These are phyloP conservation scores for Avicennia marina DNA, from an alignment of 257 asterid species.

Conservation along the genomic window DNA sequence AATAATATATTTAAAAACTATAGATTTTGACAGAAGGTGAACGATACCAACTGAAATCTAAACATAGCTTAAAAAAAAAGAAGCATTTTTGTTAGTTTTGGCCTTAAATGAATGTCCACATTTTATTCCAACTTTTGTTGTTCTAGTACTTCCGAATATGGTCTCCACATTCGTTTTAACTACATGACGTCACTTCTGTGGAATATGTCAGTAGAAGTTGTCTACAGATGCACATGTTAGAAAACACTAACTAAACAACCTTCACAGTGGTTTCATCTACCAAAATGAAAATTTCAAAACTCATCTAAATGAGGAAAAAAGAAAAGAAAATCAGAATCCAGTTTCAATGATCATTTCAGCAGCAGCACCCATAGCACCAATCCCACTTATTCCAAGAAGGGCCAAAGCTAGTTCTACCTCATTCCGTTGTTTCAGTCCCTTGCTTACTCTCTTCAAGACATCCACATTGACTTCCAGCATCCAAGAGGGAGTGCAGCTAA, in stretches of 20 bases:
- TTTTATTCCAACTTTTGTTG: too few species aligned
- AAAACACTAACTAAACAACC: neutral
- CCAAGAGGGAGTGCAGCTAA: conserved; percentile 84
- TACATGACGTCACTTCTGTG: too few species aligned
- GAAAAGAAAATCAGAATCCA: conserved; percentile 26
- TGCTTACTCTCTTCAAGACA: conserved; percentile 65
- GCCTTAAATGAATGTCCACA: too few species aligned
- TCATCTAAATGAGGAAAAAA: neutral
- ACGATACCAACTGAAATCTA: too few species aligned
- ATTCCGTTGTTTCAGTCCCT: conserved; percentile 71
- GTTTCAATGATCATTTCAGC: conserved; percentile 80
- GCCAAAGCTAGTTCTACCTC: conserved; percentile 88
- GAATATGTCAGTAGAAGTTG: too few species aligned
- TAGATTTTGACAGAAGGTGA: too few species aligned
- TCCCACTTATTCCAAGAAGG: conserved; percentile 66
- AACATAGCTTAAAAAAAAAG: too few species aligned
- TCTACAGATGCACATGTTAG: neutral
- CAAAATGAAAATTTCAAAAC: neutral
- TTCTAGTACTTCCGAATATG: too few species aligned
- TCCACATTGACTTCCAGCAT: conserved; percentile 72
- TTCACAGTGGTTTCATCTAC: neutral
- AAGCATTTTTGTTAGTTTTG: too few species aligned
- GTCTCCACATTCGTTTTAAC: too few species aligned
- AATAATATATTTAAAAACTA: too few species aligned
- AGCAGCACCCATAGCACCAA: conserved; percentile 81